Evolutionary conservation across 805 yeast genomes (phyloP).

Genomic region (Saturnispora besseyi): DNA sequence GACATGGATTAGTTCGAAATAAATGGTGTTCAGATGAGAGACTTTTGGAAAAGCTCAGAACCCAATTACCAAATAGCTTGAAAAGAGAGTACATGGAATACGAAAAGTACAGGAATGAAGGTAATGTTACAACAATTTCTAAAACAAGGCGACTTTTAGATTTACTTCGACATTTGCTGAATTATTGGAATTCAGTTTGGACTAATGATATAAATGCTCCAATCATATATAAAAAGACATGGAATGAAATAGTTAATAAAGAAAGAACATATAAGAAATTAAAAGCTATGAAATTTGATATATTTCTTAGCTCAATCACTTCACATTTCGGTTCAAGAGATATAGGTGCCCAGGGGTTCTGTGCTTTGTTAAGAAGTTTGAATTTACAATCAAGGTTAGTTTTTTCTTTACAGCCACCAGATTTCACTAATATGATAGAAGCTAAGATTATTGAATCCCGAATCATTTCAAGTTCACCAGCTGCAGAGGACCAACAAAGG

Average conservation of each 20-base stretch:
- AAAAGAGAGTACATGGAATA: conserved; percentile 35
- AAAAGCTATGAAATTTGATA: conserved; percentile 27
- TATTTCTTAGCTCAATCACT: conserved; percentile 36
- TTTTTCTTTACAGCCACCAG: conserved; percentile 85
- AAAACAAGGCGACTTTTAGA: conserved; percentile 65
- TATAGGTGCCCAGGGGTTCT: conserved; percentile 80
- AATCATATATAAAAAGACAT: conserved; percentile 34
- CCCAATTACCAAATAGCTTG: conserved; percentile 39
- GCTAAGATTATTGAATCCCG: conserved; percentile 3
- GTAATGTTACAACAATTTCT: conserved; percentile 27
- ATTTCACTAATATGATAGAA: conserved; percentile 43
- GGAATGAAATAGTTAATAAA: conserved; percentile 35
- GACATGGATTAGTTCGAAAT: conserved; percentile 64
- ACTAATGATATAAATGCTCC: conserved; percentile 35
- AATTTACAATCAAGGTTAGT: conserved; percentile 68
- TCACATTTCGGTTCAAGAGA: conserved; percentile 64
- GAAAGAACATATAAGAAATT: conserved; percentile 13
- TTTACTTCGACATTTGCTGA: conserved; percentile 61
- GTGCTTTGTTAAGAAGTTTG: conserved; percentile 60
- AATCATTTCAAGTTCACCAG: conserved; percentile 10
- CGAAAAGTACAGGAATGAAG: conserved; percentile 14
- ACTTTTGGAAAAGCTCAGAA: conserved; percentile 34
- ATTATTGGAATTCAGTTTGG: conserved; percentile 40
- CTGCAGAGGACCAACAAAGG: background rate
- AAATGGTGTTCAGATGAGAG: conserved; percentile 55